A percentile compares a stretch with the other conserved stretches of the same genome.
phyloP scores from a whole-genome alignment of 1,284 basidiomycete species.

The Albatrellus sp. region DNA sequence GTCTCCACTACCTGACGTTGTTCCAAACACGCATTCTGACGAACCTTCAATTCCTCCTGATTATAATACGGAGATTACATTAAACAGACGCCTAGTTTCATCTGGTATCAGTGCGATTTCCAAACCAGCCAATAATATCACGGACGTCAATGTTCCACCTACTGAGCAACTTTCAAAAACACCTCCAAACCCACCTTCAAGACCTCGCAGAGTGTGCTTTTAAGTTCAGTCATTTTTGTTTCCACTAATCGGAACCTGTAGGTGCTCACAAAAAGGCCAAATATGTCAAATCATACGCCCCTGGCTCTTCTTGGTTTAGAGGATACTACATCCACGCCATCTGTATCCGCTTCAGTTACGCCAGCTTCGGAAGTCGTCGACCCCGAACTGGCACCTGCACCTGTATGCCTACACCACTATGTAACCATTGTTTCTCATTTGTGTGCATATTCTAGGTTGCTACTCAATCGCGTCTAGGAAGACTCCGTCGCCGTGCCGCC shows the following conservation, averaged over 20 bases:
- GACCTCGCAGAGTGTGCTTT: not conserved
- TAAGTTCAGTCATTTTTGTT: not conserved
- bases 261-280: no score
- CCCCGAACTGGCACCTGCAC: not conserved
- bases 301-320: not conserved
- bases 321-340: not conserved
- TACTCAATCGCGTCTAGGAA: not conserved
- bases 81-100: not conserved
- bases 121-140: not conserved
- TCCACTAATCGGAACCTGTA: no score
- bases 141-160: not conserved
- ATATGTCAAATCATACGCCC: not conserved
- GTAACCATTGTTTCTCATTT: not conserved
- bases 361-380: not conserved
- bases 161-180: not conserved
- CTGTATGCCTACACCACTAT: not conserved
- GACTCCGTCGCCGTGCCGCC: not conserved
- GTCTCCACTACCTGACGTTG: constrained; percentile 17
- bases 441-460: not conserved
- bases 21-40: constrained; percentile 20
- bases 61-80: not conserved
- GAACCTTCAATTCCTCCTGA: constrained; percentile 17
- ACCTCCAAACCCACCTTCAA: not conserved
- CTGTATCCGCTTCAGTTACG: not conserved
- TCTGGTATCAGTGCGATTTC: not conserved